Evolutionary conservation across 306 rosid species (phyloP).

Genomic region (Abrus pulchellus): DNA sequence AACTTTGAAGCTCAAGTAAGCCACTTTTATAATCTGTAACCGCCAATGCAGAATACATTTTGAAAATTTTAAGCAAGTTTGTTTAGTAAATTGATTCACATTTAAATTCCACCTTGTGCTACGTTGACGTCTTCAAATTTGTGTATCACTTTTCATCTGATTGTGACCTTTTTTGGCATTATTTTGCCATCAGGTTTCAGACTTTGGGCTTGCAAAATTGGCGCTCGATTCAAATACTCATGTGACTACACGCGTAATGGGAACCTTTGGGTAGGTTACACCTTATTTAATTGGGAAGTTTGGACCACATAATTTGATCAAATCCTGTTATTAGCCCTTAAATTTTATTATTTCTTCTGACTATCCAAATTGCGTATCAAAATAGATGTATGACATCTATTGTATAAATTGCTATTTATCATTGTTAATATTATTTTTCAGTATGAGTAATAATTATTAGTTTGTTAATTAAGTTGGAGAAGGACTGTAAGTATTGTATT

Average conservation of each 20-base stretch:
- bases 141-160: not conserved
- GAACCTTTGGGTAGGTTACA: conserved; percentile 91
- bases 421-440: no score
- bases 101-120: conserved; percentile 6
- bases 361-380: no score
- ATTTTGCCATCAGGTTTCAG: conserved; percentile 81
- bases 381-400: no score
- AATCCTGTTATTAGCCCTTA: not conserved
- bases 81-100: conserved; percentile 3
- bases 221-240: conserved; percentile 58
- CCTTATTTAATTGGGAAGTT: not conserved
- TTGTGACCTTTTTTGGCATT: conserved; percentile 31
- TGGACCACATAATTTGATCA: conserved; percentile 12
- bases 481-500: not conserved
- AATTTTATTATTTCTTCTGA: not conserved
- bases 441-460: not conserved
- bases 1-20: conserved; percentile 93
- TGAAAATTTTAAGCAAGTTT: conserved; percentile 26
- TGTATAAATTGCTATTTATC: no score
- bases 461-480: conserved; percentile 21
- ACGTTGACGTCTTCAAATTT: conserved; percentile 29
- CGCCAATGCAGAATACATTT: conserved; percentile 1
- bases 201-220: conserved; percentile 97
- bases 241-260: conserved; percentile 75
- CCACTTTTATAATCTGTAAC: conserved; percentile 40